Percentiles rank a stretch among this genome's conserved stretches.
Evolutionary conservation across 345 rosid genomes (phyloP).

Genomic region (Hibiscus tridactylites): DNA sequence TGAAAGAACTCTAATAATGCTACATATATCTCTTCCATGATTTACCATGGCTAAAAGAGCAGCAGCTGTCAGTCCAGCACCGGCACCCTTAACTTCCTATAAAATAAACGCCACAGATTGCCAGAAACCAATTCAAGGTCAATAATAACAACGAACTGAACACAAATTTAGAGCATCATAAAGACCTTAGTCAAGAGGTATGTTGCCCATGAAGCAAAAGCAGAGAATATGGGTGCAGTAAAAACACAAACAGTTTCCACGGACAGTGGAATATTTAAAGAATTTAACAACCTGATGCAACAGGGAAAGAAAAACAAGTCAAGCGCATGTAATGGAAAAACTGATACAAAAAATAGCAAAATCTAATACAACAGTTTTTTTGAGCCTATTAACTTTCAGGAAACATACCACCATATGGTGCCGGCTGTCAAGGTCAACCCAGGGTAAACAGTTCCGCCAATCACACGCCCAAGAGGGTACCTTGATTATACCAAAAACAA

Average conservation of each 20-base stretch:
- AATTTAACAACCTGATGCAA: neutral
- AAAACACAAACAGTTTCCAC: neutral
- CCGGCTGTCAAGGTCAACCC: neutral
- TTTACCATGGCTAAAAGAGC: neutral
- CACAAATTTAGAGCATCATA: neutral
- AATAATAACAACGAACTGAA: neutral
- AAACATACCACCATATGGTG: neutral
- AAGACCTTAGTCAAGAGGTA: neutral
- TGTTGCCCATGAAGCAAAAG: neutral
- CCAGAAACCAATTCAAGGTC: neutral
- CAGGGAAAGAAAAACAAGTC: neutral
- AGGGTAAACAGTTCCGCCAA: neutral
- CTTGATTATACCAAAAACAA: neutral
- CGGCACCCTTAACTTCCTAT: neutral
- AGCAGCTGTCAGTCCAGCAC: neutral
- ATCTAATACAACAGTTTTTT: neutral
- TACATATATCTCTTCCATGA: conserved; percentile 8
- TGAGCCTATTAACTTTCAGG: neutral
- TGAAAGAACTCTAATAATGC: conserved; percentile 4
- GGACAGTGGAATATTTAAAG: neutral
- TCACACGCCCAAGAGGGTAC: neutral
- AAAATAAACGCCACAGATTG: neutral
- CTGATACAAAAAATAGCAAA: neutral
- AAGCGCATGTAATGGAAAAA: neutral
- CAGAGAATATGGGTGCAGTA: neutral